Conservation (phyloP, 345 rosid species). For the Eucalyptus melliodora region DNA sequence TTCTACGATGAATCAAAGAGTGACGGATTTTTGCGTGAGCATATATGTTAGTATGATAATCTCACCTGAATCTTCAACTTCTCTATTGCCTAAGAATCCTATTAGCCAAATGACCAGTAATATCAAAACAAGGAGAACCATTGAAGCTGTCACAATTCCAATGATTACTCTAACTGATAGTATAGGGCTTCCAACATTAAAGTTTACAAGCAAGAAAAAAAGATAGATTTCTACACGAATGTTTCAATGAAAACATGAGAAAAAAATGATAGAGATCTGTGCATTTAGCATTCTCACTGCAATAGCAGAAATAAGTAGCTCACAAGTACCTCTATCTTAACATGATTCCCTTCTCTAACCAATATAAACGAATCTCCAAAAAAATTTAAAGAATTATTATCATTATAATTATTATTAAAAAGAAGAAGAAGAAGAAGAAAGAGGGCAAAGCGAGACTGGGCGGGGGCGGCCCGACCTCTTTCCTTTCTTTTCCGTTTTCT, state of each 20-base stretch:
- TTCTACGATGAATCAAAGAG: background rate
- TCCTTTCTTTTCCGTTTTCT: no score
- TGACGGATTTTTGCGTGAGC: background rate
- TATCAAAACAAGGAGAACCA: constrained; percentile 22
- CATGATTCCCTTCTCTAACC: constrained; percentile 84
- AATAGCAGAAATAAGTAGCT: constrained; percentile 78
- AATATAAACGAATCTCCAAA: constrained; percentile 32
- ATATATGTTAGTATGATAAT: background rate
- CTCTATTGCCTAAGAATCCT: constrained; percentile 44
- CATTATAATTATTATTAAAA: no score
- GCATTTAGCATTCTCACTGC: constrained; percentile 13
- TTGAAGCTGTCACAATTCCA: constrained; percentile 49
- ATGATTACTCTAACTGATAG: constrained; percentile 53
- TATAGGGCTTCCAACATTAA: constrained; percentile 33
- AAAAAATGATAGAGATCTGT: background rate
- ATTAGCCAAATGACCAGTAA: constrained; percentile 23
- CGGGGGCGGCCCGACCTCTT: no score
- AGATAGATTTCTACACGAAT: background rate
- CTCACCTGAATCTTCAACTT: constrained; percentile 47
- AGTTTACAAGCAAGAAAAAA: constrained; percentile 28
- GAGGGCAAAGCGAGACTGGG: no score
- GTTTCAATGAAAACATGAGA: background rate
- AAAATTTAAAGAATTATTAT: background rate
- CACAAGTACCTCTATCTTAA: constrained; percentile 40
- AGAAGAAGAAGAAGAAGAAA: no score